Conservation (phyloP, 352 stramenopile genomes). For the Globisporangium solare region DNA sequence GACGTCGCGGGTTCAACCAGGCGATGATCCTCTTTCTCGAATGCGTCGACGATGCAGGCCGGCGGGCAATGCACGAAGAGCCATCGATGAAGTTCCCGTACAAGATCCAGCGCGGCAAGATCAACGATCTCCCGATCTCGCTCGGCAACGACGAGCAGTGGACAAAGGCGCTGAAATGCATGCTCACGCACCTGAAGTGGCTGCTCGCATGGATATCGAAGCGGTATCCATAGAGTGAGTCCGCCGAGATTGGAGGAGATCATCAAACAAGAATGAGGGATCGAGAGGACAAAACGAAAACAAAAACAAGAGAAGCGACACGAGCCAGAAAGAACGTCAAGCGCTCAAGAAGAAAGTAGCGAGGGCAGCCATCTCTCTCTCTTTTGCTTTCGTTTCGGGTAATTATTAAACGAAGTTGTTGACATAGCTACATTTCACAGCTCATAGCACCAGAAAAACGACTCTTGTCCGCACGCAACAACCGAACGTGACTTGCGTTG, state of each 20-base stretch:
- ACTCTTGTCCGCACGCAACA: too few species aligned
- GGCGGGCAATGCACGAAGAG: slow-evolving; percentile 86
- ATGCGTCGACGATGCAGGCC: slow-evolving; percentile 83
- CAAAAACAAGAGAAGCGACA: too few species aligned
- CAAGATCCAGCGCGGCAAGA: slow-evolving; percentile 87
- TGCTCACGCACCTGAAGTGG: slow-evolving; percentile 92
- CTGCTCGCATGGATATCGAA: slow-evolving; percentile 91
- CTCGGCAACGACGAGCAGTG: slow-evolving; percentile 89
- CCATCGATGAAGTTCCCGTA: slow-evolving; percentile 88
- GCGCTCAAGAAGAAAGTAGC: not conserved
- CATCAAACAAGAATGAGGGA: too few species aligned
- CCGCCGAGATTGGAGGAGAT: not conserved
- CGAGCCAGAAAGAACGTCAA: too few species aligned
- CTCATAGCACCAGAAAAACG: too few species aligned
- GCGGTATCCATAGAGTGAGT: slow-evolving; percentile 41
- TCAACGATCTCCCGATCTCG: slow-evolving; percentile 85
- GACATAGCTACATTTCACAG: not conserved
- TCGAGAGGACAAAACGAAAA: too few species aligned
- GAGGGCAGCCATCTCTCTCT: not conserved
- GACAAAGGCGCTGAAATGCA: slow-evolving; percentile 90
- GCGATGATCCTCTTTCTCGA: slow-evolving; percentile 89
- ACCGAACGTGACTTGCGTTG: too few species aligned
- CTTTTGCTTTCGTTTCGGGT: not conserved
- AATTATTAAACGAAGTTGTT: slow-evolving; percentile 5
- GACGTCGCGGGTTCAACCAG: slow-evolving; percentile 88